These are phyloP conservation scores for Apostasia shenzhenica DNA, from an alignment of 106 monocot species.

Conservation along the genomic window DNA sequence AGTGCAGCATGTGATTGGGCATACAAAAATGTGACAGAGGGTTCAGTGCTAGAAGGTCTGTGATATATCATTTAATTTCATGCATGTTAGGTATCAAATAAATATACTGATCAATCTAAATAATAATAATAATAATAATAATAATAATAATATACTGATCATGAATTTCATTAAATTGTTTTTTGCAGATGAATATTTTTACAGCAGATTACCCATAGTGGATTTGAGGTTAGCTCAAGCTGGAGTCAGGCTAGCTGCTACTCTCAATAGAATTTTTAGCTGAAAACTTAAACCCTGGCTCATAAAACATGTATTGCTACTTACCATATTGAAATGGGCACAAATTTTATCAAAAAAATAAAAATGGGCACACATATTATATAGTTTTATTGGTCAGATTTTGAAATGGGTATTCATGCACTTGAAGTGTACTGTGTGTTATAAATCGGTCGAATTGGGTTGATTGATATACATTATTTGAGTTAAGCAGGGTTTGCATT, in stretches of 20 bases:
- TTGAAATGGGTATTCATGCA: too few relatives aligned
- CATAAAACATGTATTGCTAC: too few relatives aligned
- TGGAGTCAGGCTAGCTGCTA: constrained; percentile 49
- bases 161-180: neutral
- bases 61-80: neutral
- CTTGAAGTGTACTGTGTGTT: too few relatives aligned
- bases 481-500: too few relatives aligned
- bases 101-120: neutral
- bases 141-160: neutral
- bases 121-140: too few relatives aligned
- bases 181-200: constrained; percentile 48
- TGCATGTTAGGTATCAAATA: neutral
- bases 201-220: constrained; percentile 35
- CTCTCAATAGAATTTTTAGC: constrained; percentile 37
- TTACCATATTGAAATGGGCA: neutral
- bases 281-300: constrained; percentile 10
- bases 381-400: too few relatives aligned
- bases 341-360: neutral
- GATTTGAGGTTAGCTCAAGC: constrained; percentile 35
- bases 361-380: neutral
- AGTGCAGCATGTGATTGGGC: constrained; percentile 51
- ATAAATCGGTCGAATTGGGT: too few relatives aligned
- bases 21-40: constrained; percentile 39
- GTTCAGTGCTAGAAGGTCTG: constrained; percentile 30
- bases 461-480: too few relatives aligned